Evolutionary conservation across 202 grass and related monocot species (phyloP), one percentile per base, ranked within the genome.

Genomic region (Eragrostis tef): DNA sequence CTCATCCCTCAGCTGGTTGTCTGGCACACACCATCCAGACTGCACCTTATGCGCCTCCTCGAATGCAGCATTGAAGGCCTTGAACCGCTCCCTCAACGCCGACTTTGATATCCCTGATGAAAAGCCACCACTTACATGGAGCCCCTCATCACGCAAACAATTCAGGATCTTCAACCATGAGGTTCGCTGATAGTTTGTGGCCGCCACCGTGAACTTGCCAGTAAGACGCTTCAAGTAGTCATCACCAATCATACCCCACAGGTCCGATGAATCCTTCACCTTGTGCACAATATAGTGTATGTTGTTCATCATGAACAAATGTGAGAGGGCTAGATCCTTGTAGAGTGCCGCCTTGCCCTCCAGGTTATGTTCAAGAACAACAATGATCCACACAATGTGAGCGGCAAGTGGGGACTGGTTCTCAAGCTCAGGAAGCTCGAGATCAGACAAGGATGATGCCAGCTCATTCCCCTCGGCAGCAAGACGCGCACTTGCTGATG

Each of bases 251-350:
- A 95, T 79, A 11, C 57, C 71, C 31, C 87, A 61, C 48, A 99
- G 92, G 49, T 99, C 92, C 1, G 70, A 65, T 15, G 96, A 93
- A 59, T 86, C 88, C 75, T 88, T 99, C 44, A 93, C 78, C 90
- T 99, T 99, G 80, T 95, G 82, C 4, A 90, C 88, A 8, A 99
- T 96, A 66, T 99, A 99, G 83, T 99, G 96, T 36, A 90, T 84
- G 81, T 99, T 99, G 87, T 99, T 99, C 96, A 99, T 88, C 7
- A 90, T 8, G 76, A 99, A 99, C 73, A 99, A 74, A 64, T 95
- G 88, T 13, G 81, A 95, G 15, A 95, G 89, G 10, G 90, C 77
- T 1, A 1, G 41, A 46, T 95, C 92, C 82, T 86, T 93, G 89
- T 99, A 99, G 79, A 93, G 90, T 17, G 80, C 56, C 0, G 96